Conservation (phyloP, 1,284 basidiomycete species). For the Ceratobasidium sp. region DNA sequence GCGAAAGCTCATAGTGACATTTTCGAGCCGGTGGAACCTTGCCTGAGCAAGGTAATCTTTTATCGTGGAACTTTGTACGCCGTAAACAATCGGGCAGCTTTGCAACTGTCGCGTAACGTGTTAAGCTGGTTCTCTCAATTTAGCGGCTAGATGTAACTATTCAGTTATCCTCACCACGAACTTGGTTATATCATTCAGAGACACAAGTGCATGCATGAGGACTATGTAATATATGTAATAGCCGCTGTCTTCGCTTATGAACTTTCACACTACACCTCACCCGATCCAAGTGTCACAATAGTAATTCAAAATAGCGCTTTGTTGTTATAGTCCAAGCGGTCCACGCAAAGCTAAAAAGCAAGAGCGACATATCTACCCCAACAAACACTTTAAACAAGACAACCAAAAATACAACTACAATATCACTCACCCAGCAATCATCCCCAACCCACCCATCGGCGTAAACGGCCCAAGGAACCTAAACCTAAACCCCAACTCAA, state of each 20-base stretch:
- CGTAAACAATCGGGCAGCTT: not conserved
- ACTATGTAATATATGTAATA: not conserved
- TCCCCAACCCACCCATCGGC: conserved; percentile 77
- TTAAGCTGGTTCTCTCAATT: not conserved
- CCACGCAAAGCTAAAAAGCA: conserved; percentile 60
- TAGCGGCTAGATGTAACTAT: not conserved
- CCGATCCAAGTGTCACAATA: not conserved
- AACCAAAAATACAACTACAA: not conserved
- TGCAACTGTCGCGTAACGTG: not conserved
- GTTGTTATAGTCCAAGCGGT: not conserved
- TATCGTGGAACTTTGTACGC: not conserved
- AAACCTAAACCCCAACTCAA: conserved; percentile 60
- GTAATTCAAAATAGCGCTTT: not conserved
- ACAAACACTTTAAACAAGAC: not conserved
- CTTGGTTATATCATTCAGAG: not conserved
- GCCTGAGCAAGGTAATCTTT: too few species aligned
- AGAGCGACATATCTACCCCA: conserved; percentile 67
- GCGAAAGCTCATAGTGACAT: too few species aligned
- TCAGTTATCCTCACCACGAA: not conserved
- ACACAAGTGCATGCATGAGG: not conserved
- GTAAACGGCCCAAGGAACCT: conserved; percentile 80
- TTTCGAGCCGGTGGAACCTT: too few species aligned
- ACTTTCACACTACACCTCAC: not conserved
- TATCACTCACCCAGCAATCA: conserved; percentile 81
- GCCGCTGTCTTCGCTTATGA: not conserved